Evolutionary conservation across 805 yeast genomes (phyloP).

Genomic region (Kodamaea kakaduensis): DNA sequence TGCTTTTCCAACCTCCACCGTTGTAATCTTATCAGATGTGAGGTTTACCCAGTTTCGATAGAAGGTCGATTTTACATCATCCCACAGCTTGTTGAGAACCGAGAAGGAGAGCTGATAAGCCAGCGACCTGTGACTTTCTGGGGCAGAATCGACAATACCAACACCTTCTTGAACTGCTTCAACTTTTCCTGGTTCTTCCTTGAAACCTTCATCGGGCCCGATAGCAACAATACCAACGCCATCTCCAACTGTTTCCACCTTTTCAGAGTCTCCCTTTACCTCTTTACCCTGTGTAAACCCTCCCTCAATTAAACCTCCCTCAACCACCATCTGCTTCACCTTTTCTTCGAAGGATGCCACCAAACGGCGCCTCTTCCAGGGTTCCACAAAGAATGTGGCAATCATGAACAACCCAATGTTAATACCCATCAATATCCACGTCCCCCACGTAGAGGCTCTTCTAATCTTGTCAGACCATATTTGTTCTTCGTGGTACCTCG

Average conservation of each 20-base stretch:
- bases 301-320: too few species aligned
- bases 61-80: constrained; percentile 5
- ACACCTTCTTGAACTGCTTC: background rate
- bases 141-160: too few species aligned
- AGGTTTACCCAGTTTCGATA: constrained; percentile 17
- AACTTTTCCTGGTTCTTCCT: too few species aligned
- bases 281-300: constrained; percentile 6
- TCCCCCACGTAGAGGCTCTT: constrained; percentile 95
- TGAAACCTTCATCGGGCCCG: constrained; percentile 1
- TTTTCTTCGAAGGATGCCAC: constrained; percentile 81
- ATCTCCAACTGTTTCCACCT: constrained; percentile 7
- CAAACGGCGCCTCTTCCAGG: constrained; percentile 83
- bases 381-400: constrained; percentile 87
- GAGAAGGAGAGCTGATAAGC: constrained; percentile 5
- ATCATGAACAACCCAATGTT: constrained; percentile 73
- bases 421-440: constrained; percentile 83
- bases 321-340: constrained; percentile 45
- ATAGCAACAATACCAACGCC: constrained; percentile 11
- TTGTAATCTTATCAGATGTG: constrained; percentile 11
- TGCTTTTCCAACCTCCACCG: constrained; percentile 19
- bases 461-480: constrained; percentile 97
- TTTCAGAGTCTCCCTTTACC: too few species aligned
- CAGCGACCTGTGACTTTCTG: background rate
- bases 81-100: constrained; percentile 15
- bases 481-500: constrained; percentile 94